phyloP scores from a whole-genome alignment of 306 rosid species.

The Mimosa pudica region DNA sequence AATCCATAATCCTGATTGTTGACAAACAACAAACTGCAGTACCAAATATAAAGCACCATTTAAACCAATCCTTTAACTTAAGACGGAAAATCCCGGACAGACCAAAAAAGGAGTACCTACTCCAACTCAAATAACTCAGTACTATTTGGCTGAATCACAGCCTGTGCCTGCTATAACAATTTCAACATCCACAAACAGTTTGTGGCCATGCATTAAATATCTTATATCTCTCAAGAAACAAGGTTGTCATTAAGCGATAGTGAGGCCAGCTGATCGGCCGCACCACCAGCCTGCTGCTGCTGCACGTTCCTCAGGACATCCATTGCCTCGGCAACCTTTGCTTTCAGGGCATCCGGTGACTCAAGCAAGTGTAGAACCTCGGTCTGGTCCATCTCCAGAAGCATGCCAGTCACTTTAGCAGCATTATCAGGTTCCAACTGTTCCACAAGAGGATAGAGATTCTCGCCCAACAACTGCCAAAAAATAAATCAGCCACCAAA shows the following conservation, averaged over 20 bases:
- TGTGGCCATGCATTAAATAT: slow-evolving; percentile 19
- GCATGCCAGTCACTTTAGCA: slow-evolving; percentile 98
- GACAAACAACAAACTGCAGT: background rate
- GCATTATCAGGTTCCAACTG: slow-evolving; percentile 94
- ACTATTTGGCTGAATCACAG: slow-evolving; percentile 31
- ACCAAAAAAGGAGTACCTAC: slow-evolving; percentile 23
- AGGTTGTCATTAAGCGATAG: slow-evolving; percentile 77
- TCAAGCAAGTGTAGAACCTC: slow-evolving; percentile 95
- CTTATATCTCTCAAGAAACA: slow-evolving; percentile 56
- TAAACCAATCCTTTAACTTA: slow-evolving; percentile 26
- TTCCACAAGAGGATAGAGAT: slow-evolving; percentile 94
- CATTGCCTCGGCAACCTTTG: slow-evolving; percentile 97
- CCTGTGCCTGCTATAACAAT: slow-evolving; percentile 32
- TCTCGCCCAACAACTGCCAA: slow-evolving; percentile 94
- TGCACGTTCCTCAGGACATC: slow-evolving; percentile 89
- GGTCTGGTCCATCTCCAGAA: slow-evolving; percentile 97
- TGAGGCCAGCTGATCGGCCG: slow-evolving; percentile 86
- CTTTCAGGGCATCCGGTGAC: slow-evolving; percentile 96
- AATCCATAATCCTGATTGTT: background rate
- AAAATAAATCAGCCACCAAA: slow-evolving; percentile 24
- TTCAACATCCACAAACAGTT: slow-evolving; percentile 22
- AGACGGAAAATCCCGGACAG: background rate
- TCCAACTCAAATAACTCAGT: slow-evolving; percentile 40
- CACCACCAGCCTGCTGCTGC: slow-evolving; percentile 87
- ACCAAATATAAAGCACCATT: slow-evolving; percentile 24